These are phyloP conservation scores for Fusarium tupiense DNA, from an alignment of 2,329 filamentous ascomycete species.

Conservation along the genomic window DNA sequence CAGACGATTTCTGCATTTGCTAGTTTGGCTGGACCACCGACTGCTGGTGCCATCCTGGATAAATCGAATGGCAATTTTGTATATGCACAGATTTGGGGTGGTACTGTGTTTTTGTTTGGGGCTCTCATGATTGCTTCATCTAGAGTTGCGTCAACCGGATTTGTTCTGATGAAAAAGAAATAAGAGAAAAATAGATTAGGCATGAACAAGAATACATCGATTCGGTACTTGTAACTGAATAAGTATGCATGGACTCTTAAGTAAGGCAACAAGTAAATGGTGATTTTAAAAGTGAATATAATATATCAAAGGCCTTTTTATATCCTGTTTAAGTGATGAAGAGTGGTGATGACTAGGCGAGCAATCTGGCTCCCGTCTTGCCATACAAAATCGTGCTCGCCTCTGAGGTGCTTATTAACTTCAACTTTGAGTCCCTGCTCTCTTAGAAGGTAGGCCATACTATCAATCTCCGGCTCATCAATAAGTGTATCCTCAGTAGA, in stretches of 20 bases:
- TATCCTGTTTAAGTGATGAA: conserved; percentile 28
- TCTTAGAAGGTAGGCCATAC: conserved; percentile 61
- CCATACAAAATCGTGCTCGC: conserved; percentile 73
- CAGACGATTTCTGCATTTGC: conserved; percentile 54
- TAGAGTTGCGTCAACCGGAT: conserved; percentile 50
- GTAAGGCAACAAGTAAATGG: not conserved
- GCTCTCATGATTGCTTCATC: conserved; percentile 47
- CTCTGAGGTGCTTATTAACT: conserved; percentile 57
- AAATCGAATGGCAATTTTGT: conserved; percentile 46
- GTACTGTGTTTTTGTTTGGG: conserved; percentile 51
- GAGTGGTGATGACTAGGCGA: conserved; percentile 52
- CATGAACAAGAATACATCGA: not conserved
- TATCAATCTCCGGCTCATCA: conserved; percentile 67
- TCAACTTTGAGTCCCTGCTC: conserved; percentile 49
- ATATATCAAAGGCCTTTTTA: not conserved
- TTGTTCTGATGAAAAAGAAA: conserved; percentile 50
- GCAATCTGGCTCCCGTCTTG: conserved; percentile 67
- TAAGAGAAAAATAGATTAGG: not conserved
- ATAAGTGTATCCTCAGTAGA: conserved; percentile 61
- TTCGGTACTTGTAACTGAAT: not conserved
- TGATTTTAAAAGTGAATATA: conserved; percentile 28
- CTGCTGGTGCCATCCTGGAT: conserved; percentile 46
- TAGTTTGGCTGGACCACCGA: conserved; percentile 54
- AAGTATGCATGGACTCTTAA: not conserved
- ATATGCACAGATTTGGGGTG: conserved; percentile 60